Base-by-base conservation (phyloP, 192 early-diverging fungal genomes). In the Rhizophagus clarus region DNA sequence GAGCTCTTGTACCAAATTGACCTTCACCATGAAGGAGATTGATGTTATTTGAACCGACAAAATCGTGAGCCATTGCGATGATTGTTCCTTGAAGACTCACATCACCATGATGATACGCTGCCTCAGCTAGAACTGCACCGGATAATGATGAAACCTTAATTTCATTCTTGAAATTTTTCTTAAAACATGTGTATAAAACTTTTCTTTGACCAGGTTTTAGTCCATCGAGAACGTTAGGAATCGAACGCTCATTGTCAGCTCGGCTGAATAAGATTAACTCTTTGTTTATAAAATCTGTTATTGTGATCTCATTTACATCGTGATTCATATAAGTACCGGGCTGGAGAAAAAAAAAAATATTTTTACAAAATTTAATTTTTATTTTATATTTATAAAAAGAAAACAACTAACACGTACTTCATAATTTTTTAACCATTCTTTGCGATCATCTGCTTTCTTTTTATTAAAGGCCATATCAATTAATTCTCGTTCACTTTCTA, bases 381-480 rank as follows among this genome's bases (percentile, higher is more conserved):
- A 40, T 40, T 40, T 40, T 40, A 0, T 5, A 40, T 40, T 40
- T 7, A 37, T 7, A 40, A 40, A 40, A 40, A 40, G 6, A 40
- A 40, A 40, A 32, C 5, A 8, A 40, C 37, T 40, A 40, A 40
- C 6, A 40, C 37, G 4, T 40, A 40, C 37, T 88, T 95, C 82
- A 62, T 90, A 97, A 8, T 84, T 81, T 15, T 90, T 84, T 15
- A 99, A 87, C 98, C 98, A 99, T 70, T 97, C 93, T 81, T 99
- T 99, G 79, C 98, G 95, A 49, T 97, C 96, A 77, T 96, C 93
- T 0, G 94, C 95, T 82, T 94, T 96, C 81, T 93, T 93, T 84
- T 98, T 98, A 86, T 88, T 96, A 83, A 99, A 99, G 0, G 97
- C 98, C 95, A 99, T 95, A 80, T 99, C 97, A 37, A 99, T 90